Evolutionary conservation across 2,329 filamentous ascomycete species (phyloP).

Genomic region (Botrytis paeoniae): DNA sequence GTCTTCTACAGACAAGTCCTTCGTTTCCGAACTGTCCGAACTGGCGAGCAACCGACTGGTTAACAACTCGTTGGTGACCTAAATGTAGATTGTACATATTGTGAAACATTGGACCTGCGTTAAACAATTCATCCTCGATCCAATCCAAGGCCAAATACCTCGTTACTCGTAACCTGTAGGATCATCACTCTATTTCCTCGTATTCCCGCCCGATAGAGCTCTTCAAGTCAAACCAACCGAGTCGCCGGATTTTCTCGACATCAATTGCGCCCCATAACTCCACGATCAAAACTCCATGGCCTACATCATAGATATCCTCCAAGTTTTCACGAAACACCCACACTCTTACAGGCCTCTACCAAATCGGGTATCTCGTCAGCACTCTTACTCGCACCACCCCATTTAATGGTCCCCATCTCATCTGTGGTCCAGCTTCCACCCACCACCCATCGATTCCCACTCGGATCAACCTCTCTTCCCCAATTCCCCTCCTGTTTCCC

Average conservation of each 20-base stretch:
- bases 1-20: background rate
- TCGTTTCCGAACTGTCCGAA: background rate
- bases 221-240: background rate
- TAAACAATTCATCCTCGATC: background rate
- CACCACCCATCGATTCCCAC: slow-evolving; percentile 66
- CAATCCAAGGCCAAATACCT: background rate
- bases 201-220: background rate
- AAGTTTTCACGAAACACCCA: slow-evolving; percentile 5
- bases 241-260: background rate
- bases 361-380: slow-evolving; percentile 56
- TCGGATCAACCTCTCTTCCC: slow-evolving; percentile 59
- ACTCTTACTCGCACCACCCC: slow-evolving; percentile 48
- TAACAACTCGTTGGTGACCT: background rate
- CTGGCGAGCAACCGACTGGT: background rate
- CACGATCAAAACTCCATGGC: background rate
- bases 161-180: background rate
- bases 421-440: slow-evolving; percentile 52
- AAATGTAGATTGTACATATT: background rate
- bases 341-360: slow-evolving; percentile 43
- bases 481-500: slow-evolving; percentile 62
- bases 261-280: background rate
- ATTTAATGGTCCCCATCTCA: slow-evolving; percentile 45
- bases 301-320: background rate
- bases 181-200: background rate
- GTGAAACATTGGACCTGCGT: background rate